A percentile compares a stretch with the other conserved stretches of the same genome.
Evolutionary conservation across 768 basidiomycete species (phyloP).

Genomic region (Strobilomyces confusus): DNA sequence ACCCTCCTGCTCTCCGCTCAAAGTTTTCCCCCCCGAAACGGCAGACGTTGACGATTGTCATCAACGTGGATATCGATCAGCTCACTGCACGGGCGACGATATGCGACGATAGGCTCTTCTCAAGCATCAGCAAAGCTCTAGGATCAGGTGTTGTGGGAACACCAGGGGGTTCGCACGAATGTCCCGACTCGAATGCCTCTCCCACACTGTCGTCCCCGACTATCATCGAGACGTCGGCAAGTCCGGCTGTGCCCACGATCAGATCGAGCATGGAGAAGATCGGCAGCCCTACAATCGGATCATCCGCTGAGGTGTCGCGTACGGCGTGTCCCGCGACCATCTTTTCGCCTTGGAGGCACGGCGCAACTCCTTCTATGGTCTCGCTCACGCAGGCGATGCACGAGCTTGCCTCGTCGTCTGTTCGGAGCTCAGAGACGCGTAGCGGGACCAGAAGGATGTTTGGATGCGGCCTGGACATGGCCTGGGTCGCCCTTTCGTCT

Average conservation of each 20-base stretch:
- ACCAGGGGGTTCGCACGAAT: neutral
- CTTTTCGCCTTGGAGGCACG: neutral
- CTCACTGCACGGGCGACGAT: neutral
- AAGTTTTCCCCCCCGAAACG: neutral
- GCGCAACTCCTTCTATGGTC: neutral
- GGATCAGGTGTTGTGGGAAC: neutral
- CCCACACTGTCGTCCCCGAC: neutral
- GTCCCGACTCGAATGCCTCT: neutral
- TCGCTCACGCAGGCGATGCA: neutral
- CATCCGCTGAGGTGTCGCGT: neutral
- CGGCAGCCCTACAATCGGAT: no score
- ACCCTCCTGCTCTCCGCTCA: neutral
- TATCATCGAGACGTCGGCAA: neutral
- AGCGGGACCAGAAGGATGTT: no score
- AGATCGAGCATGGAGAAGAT: neutral
- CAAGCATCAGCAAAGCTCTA: no score
- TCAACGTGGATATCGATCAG: neutral
- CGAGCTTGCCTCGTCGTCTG: no score
- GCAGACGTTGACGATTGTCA: neutral
- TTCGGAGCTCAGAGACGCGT: no score
- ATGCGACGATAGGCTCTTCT: neutral
- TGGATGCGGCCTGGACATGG: no score
- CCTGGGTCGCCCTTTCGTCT: no score
- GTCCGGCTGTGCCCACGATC: neutral
- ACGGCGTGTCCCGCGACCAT: neutral